Evolutionary conservation across 2,329 filamentous ascomycete genomes (phyloP).

Genomic region (Neonectria magnoliae): DNA sequence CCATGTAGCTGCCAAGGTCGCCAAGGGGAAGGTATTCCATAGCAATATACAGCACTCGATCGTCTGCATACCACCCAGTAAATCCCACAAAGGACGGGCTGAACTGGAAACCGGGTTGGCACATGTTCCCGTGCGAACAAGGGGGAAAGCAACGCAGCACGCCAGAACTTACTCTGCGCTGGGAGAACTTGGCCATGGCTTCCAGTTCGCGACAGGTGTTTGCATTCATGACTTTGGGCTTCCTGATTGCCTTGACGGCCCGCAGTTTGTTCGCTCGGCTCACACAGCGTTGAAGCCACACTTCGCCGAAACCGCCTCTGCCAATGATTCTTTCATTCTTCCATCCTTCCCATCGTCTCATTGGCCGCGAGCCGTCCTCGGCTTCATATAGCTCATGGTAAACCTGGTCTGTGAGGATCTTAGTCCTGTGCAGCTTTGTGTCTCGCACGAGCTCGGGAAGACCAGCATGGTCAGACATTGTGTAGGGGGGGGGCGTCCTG

Average conservation of each 20-base stretch:
- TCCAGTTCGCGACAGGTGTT: not conserved
- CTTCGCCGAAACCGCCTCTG: not conserved
- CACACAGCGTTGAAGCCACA: not conserved
- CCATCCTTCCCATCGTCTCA: not conserved
- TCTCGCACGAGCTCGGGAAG: not conserved
- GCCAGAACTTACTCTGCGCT: not conserved
- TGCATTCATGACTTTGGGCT: not conserved
- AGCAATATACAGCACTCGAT: slow-evolving; percentile 31
- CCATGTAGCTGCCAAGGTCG: slow-evolving; percentile 33
- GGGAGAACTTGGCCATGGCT: not conserved
- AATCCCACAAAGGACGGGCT: slow-evolving; percentile 37
- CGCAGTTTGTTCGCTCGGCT: not conserved
- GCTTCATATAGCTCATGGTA: not conserved
- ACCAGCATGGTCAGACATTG: not conserved
- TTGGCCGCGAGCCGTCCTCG: not conserved
- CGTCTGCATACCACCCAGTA: slow-evolving; percentile 37
- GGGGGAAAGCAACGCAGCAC: not conserved
- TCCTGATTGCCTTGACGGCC: not conserved
- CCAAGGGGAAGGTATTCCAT: slow-evolving; percentile 41
- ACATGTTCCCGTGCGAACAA: not conserved
- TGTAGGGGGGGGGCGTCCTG: not conserved
- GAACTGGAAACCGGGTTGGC: slow-evolving; percentile 22
- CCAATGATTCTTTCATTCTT: not conserved
- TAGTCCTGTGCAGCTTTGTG: not conserved
- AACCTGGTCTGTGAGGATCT: too few species aligned